phyloP scores from a whole-genome alignment of 345 rosid species.

The Ceriops zippeliana region DNA sequence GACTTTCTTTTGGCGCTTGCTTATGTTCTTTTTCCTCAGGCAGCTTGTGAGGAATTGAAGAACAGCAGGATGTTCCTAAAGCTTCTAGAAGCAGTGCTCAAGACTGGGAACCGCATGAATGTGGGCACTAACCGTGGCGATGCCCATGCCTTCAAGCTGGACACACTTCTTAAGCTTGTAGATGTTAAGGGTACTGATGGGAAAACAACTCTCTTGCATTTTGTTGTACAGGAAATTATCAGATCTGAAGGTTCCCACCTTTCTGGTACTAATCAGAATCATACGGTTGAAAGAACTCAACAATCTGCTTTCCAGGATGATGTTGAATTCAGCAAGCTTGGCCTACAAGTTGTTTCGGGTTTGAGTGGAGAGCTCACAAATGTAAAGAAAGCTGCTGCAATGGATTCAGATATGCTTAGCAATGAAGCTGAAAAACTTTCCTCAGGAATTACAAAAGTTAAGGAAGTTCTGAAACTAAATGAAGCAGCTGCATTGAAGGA shows the following conservation, averaged over 20 bases:
- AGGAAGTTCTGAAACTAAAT: neutral
- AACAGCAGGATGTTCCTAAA: slow-evolving; percentile 12
- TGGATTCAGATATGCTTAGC: slow-evolving; percentile 9
- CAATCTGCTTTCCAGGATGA: neutral
- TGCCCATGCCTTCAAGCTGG: slow-evolving; percentile 12
- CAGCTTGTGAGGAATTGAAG: slow-evolving; percentile 5
- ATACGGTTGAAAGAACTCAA: neutral
- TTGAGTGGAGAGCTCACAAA: slow-evolving; percentile 6
- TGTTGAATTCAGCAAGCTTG: slow-evolving; percentile 5
- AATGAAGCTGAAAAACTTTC: slow-evolving; percentile 4
- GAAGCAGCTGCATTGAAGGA: neutral
- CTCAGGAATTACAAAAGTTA: neutral
- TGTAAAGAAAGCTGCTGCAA: slow-evolving; percentile 10
- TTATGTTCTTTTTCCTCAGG: slow-evolving; percentile 1
- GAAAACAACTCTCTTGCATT: slow-evolving; percentile 18
- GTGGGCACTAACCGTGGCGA: slow-evolving; percentile 16
- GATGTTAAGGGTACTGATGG: slow-evolving; percentile 15
- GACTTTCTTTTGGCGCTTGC: neutral
- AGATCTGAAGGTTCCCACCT: slow-evolving; percentile 5
- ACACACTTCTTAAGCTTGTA: slow-evolving; percentile 5
- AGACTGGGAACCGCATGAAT: slow-evolving; percentile 20
- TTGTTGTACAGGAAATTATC: slow-evolving; percentile 3
- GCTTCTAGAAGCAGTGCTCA: slow-evolving; percentile 17
- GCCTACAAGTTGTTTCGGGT: slow-evolving; percentile 8
- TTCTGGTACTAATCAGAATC: neutral